Evolutionary conservation across 2,329 filamentous ascomycete genomes (phyloP), one percentile per base, ranked within the genome.

Genomic region (Pseudogymnoascus sp.): DNA sequence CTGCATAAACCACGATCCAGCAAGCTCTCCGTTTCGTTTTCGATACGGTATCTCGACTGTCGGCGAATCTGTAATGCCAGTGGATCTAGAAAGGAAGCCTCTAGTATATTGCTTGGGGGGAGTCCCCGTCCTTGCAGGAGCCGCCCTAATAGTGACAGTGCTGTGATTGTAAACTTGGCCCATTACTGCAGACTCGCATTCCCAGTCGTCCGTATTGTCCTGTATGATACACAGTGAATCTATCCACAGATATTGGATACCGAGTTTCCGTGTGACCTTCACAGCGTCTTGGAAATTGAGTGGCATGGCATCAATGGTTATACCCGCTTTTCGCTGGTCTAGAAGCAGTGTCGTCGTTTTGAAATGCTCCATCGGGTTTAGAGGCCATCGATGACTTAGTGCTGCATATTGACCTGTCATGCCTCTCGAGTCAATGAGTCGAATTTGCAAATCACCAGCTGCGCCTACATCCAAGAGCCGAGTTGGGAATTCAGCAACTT

Each of bases 191-290:
- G 63, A 59, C 35, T 67, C 61, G 33, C 37, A 45, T 21, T 62
- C 38, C 65, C 65, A 65, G 39, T 67, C 65, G 35, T 61, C 58
- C 9, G 15, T 12, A 34, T 60, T 56, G 37, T 62, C 63, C 37
- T 39, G 37, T 39, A 39, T 21, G 18, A 39, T 39, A 39, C 37
- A 39, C 37, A 39, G 37, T 19, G 37, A 39, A 39, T 39, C 37
- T 39, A 39, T 39, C 37, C 37, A 39, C 9, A 39, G 37, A 39
- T 39, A 39, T 19, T 39, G 37, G 18, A 39, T 13, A 21, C 18
- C 18, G 37, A 39, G 37, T 39, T 39, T 39, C 18, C 37, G 37
- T 39, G 37, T 39, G 37, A 39, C 37, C 37, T 39, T 39, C 37
- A 39, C 37, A 13, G 37, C 37, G 18, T 39, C 37, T 19, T 39